phyloP scores from a whole-genome alignment of 495 filamentous ascomycete genomes.

The Darksidea phi region DNA sequence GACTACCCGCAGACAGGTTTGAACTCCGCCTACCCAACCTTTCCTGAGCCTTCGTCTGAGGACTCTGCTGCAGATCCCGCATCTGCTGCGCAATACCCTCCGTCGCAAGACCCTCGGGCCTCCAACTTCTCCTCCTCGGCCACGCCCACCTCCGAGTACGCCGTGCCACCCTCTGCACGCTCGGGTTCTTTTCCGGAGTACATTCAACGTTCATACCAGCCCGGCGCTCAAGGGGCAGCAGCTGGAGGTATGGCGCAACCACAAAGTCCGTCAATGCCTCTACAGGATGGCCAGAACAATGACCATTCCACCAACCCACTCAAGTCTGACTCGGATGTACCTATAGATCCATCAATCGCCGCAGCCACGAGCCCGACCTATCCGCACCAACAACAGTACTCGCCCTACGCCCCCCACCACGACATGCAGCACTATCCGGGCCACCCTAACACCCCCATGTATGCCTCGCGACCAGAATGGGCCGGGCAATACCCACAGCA shows the following conservation, averaged over 20 bases:
- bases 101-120: conserved; percentile 69
- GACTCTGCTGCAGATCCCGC: conserved; percentile 78
- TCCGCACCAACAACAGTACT: conserved; percentile 69
- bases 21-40: conserved; percentile 74
- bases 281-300: conserved; percentile 73
- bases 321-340: conserved; percentile 92
- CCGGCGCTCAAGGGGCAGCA: conserved; percentile 69
- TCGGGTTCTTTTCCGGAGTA: conserved; percentile 80
- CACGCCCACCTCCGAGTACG: conserved; percentile 87
- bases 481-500: conserved; percentile 63
- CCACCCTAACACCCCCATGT: conserved; percentile 53
- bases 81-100: conserved; percentile 73
- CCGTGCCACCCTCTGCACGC: conserved; percentile 72
- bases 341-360: conserved; percentile 98
- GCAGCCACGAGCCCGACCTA: conserved; percentile 90
- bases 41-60: conserved; percentile 75
- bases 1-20: conserved; percentile 99
- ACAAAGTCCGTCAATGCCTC: conserved; percentile 91
- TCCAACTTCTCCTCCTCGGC: conserved; percentile 70
- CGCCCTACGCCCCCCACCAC: conserved; percentile 82
- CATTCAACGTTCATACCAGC: conserved; percentile 57
- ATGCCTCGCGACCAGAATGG: conserved; percentile 74
- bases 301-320: conserved; percentile 63
- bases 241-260: conserved; percentile 94
- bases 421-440: conserved; percentile 75